Evolutionary conservation across 2,329 filamentous ascomycete genomes (phyloP).

Genomic region (Colletotrichum caudatum): DNA sequence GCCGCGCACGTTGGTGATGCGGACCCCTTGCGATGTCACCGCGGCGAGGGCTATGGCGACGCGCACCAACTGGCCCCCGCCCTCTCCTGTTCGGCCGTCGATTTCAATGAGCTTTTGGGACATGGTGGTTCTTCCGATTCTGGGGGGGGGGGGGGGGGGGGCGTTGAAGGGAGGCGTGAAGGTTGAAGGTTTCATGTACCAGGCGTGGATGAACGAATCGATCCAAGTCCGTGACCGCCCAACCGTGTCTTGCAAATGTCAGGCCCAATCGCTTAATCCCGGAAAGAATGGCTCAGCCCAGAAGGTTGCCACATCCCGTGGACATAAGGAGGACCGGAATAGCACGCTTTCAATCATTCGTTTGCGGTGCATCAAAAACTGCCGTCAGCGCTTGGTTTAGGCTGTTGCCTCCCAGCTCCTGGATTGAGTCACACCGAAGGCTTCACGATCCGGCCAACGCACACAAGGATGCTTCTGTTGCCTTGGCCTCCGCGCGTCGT

Average conservation of each 20-base stretch:
- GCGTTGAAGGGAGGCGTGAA: neutral
- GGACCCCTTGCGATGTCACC: slow-evolving; percentile 65
- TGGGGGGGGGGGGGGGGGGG: too few relatives aligned
- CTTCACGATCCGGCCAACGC: neutral
- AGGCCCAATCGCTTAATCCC: too few relatives aligned
- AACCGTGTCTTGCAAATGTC: neutral
- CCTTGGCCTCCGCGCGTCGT: neutral
- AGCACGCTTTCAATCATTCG: too few relatives aligned
- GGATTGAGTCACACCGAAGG: neutral
- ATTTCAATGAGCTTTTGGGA: slow-evolving; percentile 56
- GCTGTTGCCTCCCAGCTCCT: too few relatives aligned
- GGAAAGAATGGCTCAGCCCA: neutral
- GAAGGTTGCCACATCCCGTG: too few relatives aligned
- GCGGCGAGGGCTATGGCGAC: slow-evolving; percentile 68
- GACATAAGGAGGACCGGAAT: neutral
- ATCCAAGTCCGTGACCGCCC: neutral
- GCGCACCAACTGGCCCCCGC: slow-evolving; percentile 71
- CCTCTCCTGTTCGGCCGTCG: slow-evolving; percentile 70
- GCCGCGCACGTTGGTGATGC: slow-evolving; percentile 66
- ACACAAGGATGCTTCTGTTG: neutral
- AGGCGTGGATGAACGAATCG: neutral
- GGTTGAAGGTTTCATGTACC: neutral
- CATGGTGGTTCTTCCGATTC: neutral
- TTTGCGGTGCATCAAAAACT: neutral
- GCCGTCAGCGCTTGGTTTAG: neutral